Evolutionary conservation across 2,329 filamentous ascomycete species (phyloP), one percentile per base, ranked within the genome.

Genomic region (Alternaria ventricosa): DNA sequence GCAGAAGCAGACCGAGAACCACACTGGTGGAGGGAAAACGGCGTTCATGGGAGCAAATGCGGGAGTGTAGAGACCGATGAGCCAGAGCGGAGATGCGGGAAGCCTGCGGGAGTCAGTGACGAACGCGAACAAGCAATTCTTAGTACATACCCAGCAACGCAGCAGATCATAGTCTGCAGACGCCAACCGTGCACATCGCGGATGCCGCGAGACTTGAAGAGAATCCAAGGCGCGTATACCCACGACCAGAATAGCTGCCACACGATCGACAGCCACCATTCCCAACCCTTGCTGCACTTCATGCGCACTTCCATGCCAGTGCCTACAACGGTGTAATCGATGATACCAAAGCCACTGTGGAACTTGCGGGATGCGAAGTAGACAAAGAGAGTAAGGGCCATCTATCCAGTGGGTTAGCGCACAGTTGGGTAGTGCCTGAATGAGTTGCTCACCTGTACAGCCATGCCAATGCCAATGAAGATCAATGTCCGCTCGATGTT

Each of bases 221-320:
- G 66, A 56, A 75, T 66, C 59, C 76, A 78, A 3, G 76, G 77
- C 8, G 77, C 77, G 49, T 78, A 78, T 5, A 79, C 58, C 77
- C 77, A 79, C 2, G 74, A 69, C 77, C 77, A 79, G 65, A 78
- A 76, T 20, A 79, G 71, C 44, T 79, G 77, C 77, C 77, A 79
- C 3, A 78, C 71, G 12, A 79, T 75, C 0, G 75, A 75, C 4
- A 75, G 63, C 76, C 76, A 79, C 77, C 77, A 79, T 44, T 79
- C 76, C 77, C 77, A 79, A 4, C 77, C 77, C 53, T 74, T 75
- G 47, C 66, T 69, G 46, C 75, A 78, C 33, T 72, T 68, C 23
- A 68, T 57, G 15, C 70, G 64, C 15, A 70, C 58, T 59, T 77
- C 73, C 41, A 61, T 63, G 4, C 63, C 68, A 1, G 74, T 74